phyloP scores from a whole-genome alignment of 1,284 basidiomycete species.

The Ceratobasidium sp. region DNA sequence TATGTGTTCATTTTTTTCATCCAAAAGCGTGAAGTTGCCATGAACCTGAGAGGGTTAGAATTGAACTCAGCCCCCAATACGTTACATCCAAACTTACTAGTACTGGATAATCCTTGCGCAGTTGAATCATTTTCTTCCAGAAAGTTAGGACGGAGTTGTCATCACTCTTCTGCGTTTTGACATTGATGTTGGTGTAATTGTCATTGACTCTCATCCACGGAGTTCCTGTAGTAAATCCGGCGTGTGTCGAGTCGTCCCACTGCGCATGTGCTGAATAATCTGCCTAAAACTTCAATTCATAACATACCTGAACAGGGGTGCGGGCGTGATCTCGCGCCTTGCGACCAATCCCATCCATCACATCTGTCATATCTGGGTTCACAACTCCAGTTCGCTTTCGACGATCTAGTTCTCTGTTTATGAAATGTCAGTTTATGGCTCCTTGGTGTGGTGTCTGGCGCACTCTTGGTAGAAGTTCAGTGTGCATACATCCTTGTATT shows the following conservation, averaged over 20 bases:
- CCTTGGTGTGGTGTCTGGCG: slow-evolving; percentile 41
- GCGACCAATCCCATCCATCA: slow-evolving; percentile 62
- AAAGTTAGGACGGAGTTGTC: slow-evolving; percentile 63
- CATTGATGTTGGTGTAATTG: slow-evolving; percentile 71
- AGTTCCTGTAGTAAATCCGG: slow-evolving; percentile 67
- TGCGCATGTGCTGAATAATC: slow-evolving; percentile 46
- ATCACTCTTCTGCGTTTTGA: slow-evolving; percentile 58
- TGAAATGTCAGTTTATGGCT: background rate
- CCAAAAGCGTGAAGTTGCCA: slow-evolving; percentile 63
- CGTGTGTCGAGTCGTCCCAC: slow-evolving; percentile 67
- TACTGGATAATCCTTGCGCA: slow-evolving; percentile 63
- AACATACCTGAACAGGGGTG: slow-evolving; percentile 65
- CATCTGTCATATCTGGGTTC: slow-evolving; percentile 63
- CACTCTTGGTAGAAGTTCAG: slow-evolving; percentile 60
- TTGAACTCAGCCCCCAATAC: slow-evolving; percentile 26
- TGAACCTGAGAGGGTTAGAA: slow-evolving; percentile 55
- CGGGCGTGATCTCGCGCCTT: slow-evolving; percentile 76
- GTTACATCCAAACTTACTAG: slow-evolving; percentile 53
- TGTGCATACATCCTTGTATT: slow-evolving; percentile 72
- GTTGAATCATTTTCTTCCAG: slow-evolving; percentile 61
- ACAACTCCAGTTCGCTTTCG: slow-evolving; percentile 53
- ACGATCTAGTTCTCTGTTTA: slow-evolving; percentile 47
- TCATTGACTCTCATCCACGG: slow-evolving; percentile 83
- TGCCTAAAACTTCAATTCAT: background rate
- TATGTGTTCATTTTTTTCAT: slow-evolving; percentile 57